These are phyloP conservation scores for Wickerhamomyces alni DNA, from an alignment of 805 yeast species.

Conservation along the genomic window DNA sequence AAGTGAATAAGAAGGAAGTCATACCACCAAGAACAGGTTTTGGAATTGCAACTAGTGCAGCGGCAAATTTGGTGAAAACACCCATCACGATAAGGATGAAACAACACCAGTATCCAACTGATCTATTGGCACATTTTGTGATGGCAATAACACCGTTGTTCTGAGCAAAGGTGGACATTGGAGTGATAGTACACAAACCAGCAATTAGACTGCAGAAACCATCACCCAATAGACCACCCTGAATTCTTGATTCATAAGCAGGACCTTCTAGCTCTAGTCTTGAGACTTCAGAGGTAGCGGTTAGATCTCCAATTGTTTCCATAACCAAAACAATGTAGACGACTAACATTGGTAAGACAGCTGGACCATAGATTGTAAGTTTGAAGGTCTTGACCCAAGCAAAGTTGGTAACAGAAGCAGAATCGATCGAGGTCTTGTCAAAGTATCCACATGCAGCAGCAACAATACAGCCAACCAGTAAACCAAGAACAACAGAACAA, in stretches of 20 bases:
- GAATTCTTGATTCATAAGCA: conserved; percentile 75
- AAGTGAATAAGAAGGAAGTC: conserved; percentile 71
- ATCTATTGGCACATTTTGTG: conserved; percentile 85
- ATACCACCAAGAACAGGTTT: conserved; percentile 81
- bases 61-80: conserved; percentile 77
- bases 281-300: conserved; percentile 91
- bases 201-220: conserved; percentile 76
- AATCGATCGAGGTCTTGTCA: conserved; percentile 45
- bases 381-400: conserved; percentile 84
- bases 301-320: conserved; percentile 92
- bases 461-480: conserved; percentile 83
- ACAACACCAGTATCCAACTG: conserved; percentile 74
- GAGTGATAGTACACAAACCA: conserved; percentile 76
- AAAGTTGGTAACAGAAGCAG: conserved; percentile 82
- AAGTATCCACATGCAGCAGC: conserved; percentile 91
- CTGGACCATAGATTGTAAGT: conserved; percentile 73
- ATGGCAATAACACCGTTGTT: conserved; percentile 91
- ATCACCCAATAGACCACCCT: conserved; percentile 90
- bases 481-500: conserved; percentile 84
- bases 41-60: conserved; percentile 83
- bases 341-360: conserved; percentile 79
- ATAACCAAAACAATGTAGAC: conserved; percentile 76
- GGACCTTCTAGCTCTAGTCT: conserved; percentile 79
- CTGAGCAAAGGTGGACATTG: conserved; percentile 89
- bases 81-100: conserved; percentile 83